Evolutionary conservation across 768 basidiomycete species (phyloP).

Genomic region (Leccinum pellstonianum): DNA sequence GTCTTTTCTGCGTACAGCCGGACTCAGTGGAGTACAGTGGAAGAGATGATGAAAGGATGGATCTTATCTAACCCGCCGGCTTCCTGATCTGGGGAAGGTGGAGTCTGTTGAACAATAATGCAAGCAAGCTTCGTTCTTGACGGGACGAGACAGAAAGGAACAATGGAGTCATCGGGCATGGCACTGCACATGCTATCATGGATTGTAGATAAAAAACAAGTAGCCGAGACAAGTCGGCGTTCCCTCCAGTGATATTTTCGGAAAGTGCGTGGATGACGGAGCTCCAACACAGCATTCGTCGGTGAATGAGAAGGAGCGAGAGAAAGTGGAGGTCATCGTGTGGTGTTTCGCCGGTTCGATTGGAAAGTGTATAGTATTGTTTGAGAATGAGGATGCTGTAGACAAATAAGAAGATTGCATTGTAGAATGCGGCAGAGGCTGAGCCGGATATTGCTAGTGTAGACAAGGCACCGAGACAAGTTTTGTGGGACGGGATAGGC

Average conservation of each 20-base stretch:
- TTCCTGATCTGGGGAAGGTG: slow-evolving; percentile 9
- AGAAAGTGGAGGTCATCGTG: neutral
- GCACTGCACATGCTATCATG: neutral
- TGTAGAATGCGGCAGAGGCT: neutral
- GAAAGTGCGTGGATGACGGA: slow-evolving; percentile 8
- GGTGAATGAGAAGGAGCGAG: slow-evolving; percentile 18
- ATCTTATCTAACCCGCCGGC: slow-evolving; percentile 22
- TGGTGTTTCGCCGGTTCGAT: neutral
- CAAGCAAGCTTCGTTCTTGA: neutral
- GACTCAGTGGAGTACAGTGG: neutral
- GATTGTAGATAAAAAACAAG: neutral
- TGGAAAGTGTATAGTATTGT: neutral
- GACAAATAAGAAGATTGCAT: neutral
- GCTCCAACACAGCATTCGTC: slow-evolving; percentile 14
- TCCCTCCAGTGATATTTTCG: neutral
- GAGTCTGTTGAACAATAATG: neutral
- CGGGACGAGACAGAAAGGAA: neutral
- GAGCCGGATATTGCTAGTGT: neutral
- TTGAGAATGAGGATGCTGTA: neutral
- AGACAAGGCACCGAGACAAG: slow-evolving; percentile 20
- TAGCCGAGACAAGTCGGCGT: slow-evolving; percentile 10
- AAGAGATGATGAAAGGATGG: neutral
- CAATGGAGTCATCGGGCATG: neutral
- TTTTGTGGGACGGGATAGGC: slow-evolving; percentile 2
- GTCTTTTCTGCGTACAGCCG: neutral